Evolutionary conservation across 768 basidiomycete species (phyloP).

Genomic region (Trichaptum fuscoviolaceum): DNA sequence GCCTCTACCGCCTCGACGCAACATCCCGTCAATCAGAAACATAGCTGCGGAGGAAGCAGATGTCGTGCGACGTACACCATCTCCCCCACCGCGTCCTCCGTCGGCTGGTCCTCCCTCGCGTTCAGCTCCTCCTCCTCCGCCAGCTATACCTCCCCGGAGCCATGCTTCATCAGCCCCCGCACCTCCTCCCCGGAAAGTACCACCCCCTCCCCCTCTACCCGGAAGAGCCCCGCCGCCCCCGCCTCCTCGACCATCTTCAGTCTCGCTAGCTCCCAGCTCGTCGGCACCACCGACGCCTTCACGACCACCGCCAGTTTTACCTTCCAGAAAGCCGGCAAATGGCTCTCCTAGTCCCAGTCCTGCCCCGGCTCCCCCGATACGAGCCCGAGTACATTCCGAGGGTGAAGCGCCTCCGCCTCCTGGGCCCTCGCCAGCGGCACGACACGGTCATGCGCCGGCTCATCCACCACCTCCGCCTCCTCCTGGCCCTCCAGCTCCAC

Average conservation of each 20-base stretch:
- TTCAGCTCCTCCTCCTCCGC: constrained; percentile 10
- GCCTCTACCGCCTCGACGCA: constrained; percentile 12
- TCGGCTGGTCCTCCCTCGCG: constrained; percentile 23
- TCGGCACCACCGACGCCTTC: constrained; percentile 9
- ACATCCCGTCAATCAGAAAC: constrained; percentile 3
- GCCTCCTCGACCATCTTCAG: constrained; percentile 34
- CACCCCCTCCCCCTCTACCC: constrained; percentile 31
- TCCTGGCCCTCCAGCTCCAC: constrained; percentile 16
- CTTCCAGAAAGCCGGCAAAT: constrained; percentile 2
- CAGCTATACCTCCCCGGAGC: constrained; percentile 25
- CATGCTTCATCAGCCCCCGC: constrained; percentile 16
- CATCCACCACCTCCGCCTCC: constrained; percentile 20
- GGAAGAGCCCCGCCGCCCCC: constrained; percentile 38
- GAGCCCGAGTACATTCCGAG: constrained; percentile 42
- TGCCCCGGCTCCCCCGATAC: constrained; percentile 28
- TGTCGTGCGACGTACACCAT: constrained; percentile 20
- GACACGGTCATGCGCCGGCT: constrained; percentile 16
- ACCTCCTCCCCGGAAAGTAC: constrained; percentile 27
- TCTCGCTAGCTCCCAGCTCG: constrained; percentile 4
- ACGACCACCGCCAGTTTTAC: background rate
- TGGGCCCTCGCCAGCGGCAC: constrained; percentile 20
- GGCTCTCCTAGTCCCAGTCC: constrained; percentile 14
- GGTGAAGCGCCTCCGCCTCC: constrained; percentile 29
- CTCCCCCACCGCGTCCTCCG: constrained; percentile 26
- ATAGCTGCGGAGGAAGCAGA: background rate